These are phyloP conservation scores for Moesziomyces sp. DNA, from an alignment of 1,284 basidiomycete species.

Conservation along the genomic window DNA sequence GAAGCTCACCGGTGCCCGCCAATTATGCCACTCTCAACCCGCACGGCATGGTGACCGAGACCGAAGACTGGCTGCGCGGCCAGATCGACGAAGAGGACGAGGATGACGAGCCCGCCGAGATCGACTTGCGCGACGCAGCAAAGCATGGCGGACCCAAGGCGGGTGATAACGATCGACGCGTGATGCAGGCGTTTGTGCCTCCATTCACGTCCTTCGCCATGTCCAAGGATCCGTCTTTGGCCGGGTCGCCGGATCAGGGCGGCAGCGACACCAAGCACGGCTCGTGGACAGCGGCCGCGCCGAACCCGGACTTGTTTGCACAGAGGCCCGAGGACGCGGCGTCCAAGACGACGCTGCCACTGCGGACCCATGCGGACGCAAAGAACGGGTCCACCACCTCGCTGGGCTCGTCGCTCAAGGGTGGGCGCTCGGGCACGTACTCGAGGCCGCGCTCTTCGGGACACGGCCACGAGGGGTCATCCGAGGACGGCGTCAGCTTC, in stretches of 20 bases:
- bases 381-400: constrained; percentile 21
- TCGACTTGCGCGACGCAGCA: not conserved
- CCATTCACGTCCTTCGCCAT: constrained; percentile 25
- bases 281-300: constrained; percentile 25
- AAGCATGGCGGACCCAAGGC: constrained; percentile 1
- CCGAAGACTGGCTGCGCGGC: constrained; percentile 13
- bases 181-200: constrained; percentile 29
- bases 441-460: constrained; percentile 21
- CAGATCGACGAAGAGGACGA: constrained; percentile 24
- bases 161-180: constrained; percentile 15
- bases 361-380: constrained; percentile 9
- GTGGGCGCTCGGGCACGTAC: constrained; percentile 14
- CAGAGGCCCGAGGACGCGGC: constrained; percentile 4
- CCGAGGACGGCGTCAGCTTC: constrained; percentile 26
- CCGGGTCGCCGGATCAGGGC: constrained; percentile 18
- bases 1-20: constrained; percentile 24
- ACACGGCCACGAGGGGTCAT: constrained; percentile 21
- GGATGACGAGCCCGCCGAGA: constrained; percentile 1
- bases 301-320: constrained; percentile 15
- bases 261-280: constrained; percentile 39
- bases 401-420: constrained; percentile 22
- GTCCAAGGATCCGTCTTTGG: constrained; percentile 15
- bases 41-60: constrained; percentile 15
- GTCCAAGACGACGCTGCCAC: constrained; percentile 5
- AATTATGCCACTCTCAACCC: constrained; percentile 8